phyloP scores from a whole-genome alignment of 2,329 filamentous ascomycete species.

The Talaromyces pinophilus region DNA sequence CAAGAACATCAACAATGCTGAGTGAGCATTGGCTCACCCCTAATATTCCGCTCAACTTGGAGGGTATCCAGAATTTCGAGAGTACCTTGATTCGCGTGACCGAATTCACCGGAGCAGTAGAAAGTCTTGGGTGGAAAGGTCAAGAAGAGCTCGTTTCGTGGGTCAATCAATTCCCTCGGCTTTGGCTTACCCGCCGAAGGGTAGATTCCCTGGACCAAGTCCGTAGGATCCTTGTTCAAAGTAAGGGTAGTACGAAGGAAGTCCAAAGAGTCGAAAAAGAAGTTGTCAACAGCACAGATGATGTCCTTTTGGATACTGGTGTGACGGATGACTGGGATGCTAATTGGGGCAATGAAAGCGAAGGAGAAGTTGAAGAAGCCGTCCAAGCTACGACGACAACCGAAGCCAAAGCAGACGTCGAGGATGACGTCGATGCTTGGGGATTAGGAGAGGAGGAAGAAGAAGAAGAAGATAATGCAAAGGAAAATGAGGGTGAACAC shows the following conservation, averaged over 20 bases:
- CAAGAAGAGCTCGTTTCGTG: conserved; percentile 69
- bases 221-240: conserved; percentile 66
- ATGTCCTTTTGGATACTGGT: conserved; percentile 61
- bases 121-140: conserved; percentile 63
- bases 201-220: conserved; percentile 76
- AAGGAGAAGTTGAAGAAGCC: conserved; percentile 31
- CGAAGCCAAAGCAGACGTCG: conserved; percentile 31
- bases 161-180: conserved; percentile 74
- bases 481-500: conserved; percentile 38
- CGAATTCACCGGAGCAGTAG: conserved; percentile 65
- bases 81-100: conserved; percentile 64
- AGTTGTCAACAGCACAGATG: conserved; percentile 69
- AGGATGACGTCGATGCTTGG: conserved; percentile 54
- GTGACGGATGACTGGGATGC: conserved; percentile 69
- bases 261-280: conserved; percentile 87
- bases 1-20: conserved; percentile 66
- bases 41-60: conserved; percentile 72
- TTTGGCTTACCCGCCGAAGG: conserved; percentile 83
- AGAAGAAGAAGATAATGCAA: conserved; percentile 24
- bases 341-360: conserved; percentile 74
- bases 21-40: conserved; percentile 73
- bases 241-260: conserved; percentile 65
- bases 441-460: conserved; percentile 50
- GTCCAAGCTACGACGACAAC: conserved; percentile 1
- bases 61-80: conserved; percentile 71